phyloP scores from a whole-genome alignment of 148 eudicot species.

The Chenopodium suecicum region DNA sequence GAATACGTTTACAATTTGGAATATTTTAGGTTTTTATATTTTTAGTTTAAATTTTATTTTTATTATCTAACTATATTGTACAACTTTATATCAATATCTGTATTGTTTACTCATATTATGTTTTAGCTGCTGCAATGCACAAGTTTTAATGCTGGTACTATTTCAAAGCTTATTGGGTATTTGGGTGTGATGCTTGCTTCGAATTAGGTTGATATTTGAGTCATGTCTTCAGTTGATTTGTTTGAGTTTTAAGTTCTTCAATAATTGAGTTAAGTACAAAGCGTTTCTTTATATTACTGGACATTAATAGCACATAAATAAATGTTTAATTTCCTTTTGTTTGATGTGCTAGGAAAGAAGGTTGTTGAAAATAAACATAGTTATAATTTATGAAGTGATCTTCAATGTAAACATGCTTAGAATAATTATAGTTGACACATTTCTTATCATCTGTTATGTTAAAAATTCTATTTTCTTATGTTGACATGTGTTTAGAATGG shows the following conservation, averaged over 20 bases:
- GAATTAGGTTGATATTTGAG: background rate
- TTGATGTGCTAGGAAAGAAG: background rate
- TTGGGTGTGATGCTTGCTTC: background rate
- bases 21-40: no score
- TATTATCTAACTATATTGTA: no score
- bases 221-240: background rate
- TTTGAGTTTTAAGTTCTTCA: background rate
- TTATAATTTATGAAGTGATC: background rate
- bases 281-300: background rate
- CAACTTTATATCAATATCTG: no score
- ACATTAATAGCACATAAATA: no score
- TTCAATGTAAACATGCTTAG: background rate
- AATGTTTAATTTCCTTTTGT: background rate
- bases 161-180: background rate
- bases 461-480: no score
- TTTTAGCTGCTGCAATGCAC: no score
- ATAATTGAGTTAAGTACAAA: background rate
- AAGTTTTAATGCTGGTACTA: background rate
- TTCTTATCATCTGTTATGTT: background rate
- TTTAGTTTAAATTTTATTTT: no score
- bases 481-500: no score
- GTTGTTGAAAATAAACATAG: background rate
- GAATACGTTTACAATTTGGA: no score
- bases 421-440: background rate
- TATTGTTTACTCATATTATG: no score